Conservation (phyloP, 2,329 filamentous ascomycete species). For the Cadophora sp. region DNA sequence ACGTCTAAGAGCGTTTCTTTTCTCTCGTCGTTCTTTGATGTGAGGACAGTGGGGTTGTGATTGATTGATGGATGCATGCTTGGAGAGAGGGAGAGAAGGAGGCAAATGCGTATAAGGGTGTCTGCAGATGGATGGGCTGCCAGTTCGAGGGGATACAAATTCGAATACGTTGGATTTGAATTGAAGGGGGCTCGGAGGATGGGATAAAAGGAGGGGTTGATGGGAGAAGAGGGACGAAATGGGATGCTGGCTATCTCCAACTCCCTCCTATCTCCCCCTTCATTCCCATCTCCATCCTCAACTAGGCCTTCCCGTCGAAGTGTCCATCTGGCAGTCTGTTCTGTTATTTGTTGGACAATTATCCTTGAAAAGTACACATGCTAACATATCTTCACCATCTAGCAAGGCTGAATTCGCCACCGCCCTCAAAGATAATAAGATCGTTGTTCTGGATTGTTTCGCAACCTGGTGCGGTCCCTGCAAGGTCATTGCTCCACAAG, state of each 20-base stretch:
- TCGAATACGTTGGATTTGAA: not conserved
- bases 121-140: slow-evolving; percentile 7
- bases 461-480: slow-evolving; percentile 95
- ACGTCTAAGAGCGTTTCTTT: slow-evolving; percentile 30
- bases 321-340: not conserved
- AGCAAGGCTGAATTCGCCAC: slow-evolving; percentile 66
- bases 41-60: not conserved
- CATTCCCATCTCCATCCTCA: not conserved
- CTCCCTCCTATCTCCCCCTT: not conserved
- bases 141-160: not conserved
- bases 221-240: too few relatives aligned
- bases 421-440: slow-evolving; percentile 59
- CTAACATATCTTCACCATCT: slow-evolving; percentile 35
- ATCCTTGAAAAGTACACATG: not conserved
- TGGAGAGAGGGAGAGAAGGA: too few relatives aligned
- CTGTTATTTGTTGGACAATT: not conserved
- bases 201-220: not conserved
- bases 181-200: not conserved
- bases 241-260: too few relatives aligned
- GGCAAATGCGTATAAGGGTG: not conserved
- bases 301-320: not conserved
- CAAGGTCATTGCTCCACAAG: slow-evolving; percentile 83
- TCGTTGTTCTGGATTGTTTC: slow-evolving; percentile 85
- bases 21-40: not conserved
- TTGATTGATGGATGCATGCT: not conserved